Conservation (phyloP, 352 stramenopile genomes). For the Aphanomyces euteiches region DNA sequence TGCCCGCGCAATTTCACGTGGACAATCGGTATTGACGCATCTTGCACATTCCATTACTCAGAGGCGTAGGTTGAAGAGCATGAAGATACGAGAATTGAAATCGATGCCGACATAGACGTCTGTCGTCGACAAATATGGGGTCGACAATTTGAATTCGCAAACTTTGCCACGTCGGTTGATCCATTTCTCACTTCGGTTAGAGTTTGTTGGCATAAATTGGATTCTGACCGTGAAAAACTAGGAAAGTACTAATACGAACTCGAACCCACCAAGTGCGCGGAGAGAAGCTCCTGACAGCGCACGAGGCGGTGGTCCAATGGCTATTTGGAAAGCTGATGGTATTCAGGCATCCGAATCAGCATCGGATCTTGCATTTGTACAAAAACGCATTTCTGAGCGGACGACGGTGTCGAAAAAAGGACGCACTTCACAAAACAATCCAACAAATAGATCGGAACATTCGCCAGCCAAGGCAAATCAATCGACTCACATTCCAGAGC, state of each 20-base stretch:
- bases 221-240: too few species aligned
- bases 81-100: too few species aligned
- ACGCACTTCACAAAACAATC: too few species aligned
- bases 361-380: neutral
- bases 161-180: conserved; percentile 2
- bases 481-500: neutral
- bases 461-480: neutral
- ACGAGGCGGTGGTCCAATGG: neutral
- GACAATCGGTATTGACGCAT: neutral
- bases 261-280: too few species aligned
- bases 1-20: neutral
- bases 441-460: neutral
- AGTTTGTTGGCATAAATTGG: too few species aligned
- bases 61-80: too few species aligned
- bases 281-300: neutral
- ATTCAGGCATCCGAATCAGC: neutral
- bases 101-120: too few species aligned
- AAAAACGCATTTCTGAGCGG: neutral
- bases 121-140: neutral
- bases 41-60: too few species aligned
- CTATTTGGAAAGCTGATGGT: conserved; percentile 10
- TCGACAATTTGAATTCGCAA: conserved; percentile 7
- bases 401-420: neutral
- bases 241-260: too few species aligned
- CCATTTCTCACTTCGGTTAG: neutral